Conservation (phyloP, 305 asterid species). For the Solanum hybrid region DNA sequence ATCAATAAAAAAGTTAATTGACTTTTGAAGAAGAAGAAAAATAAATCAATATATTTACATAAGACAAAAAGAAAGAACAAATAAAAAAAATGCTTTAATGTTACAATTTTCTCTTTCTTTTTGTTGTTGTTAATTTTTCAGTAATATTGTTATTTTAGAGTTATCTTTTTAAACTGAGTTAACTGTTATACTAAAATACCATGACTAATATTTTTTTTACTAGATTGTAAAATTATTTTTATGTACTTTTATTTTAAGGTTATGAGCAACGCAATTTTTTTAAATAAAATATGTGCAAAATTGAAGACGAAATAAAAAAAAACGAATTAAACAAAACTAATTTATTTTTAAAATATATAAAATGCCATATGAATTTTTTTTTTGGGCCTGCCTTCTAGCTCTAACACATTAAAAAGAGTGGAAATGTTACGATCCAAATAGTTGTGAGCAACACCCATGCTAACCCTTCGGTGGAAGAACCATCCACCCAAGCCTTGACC, state of each 20-base stretch:
- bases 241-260: background rate
- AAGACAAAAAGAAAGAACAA: background rate
- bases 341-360: too few species aligned
- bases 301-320: background rate
- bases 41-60: background rate
- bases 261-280: background rate
- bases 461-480: background rate
- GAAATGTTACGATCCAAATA: background rate
- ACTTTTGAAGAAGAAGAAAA: background rate
- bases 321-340: too few species aligned
- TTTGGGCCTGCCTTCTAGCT: background rate
- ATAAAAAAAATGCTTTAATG: background rate
- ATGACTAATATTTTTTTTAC: background rate
- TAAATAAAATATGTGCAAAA: background rate
- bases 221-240: background rate
- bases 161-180: background rate
- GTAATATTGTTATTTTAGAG: background rate
- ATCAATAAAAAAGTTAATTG: background rate
- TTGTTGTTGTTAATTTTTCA: background rate
- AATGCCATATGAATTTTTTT: background rate
- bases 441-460: background rate
- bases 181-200: background rate
- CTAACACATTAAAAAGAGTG: background rate
- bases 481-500: background rate
- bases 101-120: background rate